phyloP scores from a whole-genome alignment of 768 basidiomycete species.

The Trametopsis cervina region DNA sequence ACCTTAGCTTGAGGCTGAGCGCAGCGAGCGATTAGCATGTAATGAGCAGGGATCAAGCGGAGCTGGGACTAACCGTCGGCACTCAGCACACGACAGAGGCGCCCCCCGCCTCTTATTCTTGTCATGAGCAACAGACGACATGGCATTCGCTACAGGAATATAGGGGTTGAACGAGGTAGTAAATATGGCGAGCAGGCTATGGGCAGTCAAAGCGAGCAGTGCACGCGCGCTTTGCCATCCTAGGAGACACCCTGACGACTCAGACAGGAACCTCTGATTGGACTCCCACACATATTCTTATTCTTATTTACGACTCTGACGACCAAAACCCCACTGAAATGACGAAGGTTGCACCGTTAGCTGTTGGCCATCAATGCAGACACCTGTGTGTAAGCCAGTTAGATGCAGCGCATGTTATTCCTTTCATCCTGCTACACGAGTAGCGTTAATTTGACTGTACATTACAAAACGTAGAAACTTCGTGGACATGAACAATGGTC shows the following conservation, averaged over 20 bases:
- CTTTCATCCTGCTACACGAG: too few relatives aligned
- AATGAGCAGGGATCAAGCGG: constrained; percentile 8
- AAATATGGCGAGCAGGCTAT: background rate
- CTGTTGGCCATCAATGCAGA: too few relatives aligned
- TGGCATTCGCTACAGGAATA: background rate
- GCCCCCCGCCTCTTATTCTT: constrained; percentile 28
- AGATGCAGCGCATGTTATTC: too few relatives aligned
- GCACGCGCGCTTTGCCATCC: background rate
- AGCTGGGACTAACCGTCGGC: constrained; percentile 44
- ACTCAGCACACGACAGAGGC: constrained; percentile 62
- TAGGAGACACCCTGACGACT: too few relatives aligned
- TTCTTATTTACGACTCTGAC: too few relatives aligned
- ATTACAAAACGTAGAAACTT: too few relatives aligned
- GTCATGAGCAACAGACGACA: background rate
- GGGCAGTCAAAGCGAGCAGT: too few relatives aligned
- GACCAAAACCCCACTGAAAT: too few relatives aligned
- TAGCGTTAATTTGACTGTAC: too few relatives aligned
- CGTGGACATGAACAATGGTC: too few relatives aligned
- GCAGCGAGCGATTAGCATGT: constrained; percentile 9
- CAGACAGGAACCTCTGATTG: background rate
- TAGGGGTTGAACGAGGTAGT: background rate
- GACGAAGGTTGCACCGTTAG: too few relatives aligned
- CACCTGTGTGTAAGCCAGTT: too few relatives aligned
- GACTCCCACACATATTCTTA: background rate
- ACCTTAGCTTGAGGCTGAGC: constrained; percentile 61